Percentiles rank a stretch among this genome's conserved stretches.
Evolutionary conservation across 805 yeast genomes (phyloP).

Genomic region (Ogataea nonfermentans): DNA sequence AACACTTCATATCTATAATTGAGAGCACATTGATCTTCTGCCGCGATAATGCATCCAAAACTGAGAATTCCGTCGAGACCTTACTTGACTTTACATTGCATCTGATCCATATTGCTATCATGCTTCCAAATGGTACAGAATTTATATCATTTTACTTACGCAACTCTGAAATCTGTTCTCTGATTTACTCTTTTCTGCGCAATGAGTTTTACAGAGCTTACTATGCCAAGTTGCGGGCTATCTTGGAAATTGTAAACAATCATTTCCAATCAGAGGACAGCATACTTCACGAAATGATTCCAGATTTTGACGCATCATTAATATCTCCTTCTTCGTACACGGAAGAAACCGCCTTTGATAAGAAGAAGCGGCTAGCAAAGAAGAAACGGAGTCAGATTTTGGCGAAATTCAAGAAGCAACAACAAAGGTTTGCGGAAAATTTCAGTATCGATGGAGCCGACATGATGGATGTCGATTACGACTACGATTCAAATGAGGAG

Average conservation of each 20-base stretch:
- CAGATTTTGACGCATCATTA: conserved; percentile 29
- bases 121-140: conserved; percentile 35
- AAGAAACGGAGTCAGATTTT: conserved; percentile 67
- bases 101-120: conserved; percentile 61
- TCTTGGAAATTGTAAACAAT: conserved; percentile 36
- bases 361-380: conserved; percentile 66
- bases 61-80: conserved; percentile 44
- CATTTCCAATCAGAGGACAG: conserved; percentile 22
- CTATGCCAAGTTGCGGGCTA: conserved; percentile 57
- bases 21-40: conserved; percentile 47
- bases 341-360: conserved; percentile 44
- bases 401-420: conserved; percentile 80
- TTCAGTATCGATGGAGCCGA: conserved; percentile 33
- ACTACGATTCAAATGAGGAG: conserved; percentile 34
- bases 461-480: conserved; percentile 44
- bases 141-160: conserved; percentile 17
- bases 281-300: conserved; percentile 37
- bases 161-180: conserved; percentile 20
- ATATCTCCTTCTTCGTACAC: conserved; percentile 11
- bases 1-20: conserved; percentile 52
- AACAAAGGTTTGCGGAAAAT: conserved; percentile 65
- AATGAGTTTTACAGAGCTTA: conserved; percentile 40
- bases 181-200: conserved; percentile 41
- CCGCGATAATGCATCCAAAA: conserved; percentile 1
- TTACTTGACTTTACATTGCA: conserved; percentile 61